Base-by-base conservation (phyloP, 106 monocot genomes). In the Acorus calamus region DNA sequence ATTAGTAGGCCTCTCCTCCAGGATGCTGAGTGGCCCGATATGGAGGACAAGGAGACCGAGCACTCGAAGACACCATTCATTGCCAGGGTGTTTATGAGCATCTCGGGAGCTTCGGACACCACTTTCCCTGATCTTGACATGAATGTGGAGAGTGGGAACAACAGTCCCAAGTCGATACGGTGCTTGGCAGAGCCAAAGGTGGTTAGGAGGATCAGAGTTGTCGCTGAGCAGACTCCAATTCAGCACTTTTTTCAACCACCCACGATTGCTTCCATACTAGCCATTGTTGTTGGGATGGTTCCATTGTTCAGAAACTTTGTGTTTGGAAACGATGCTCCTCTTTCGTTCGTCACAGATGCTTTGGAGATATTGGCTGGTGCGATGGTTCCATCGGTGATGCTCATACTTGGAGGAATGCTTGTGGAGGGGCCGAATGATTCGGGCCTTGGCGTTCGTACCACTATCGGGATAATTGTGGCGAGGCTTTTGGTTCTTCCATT, bases 181-280 rank as follows among this genome's bases (percentile, higher is more conserved):
- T 96, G 96, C 59, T 60, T 96, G 66, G 96, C 85, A 4, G 91
- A 96, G 50, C 96, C 96, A n/a, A 91, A 66, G 60, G 84, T 91
- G 14, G 83, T 96, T 2, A 69, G 96, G 42, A 77, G 80, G 73
- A 79, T 96, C 5, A 79, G 96, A 64, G 77, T 78, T 53, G 96
- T 96, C 10, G 96, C 91, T 0, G 96, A 96, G 56, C 71, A 91
- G 66, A 96, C 96, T 62, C 96, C 96, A 1, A 78, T 96, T 14
- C 67, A 54, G 11, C 96, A 96, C 67, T 83, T 96, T 54, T 75
- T 96, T 57, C 96, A 96, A 69, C 96, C 96, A 4, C 96, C 96
- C 0, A 96, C 87, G 2, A 85, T 96, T 52, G 96, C 96, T 50
- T 96, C 96, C 2, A 61, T 96, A 46, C 47, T 91, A 28, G 96